Conservation (phyloP, 83 land plant species). For the Thuja plicata region DNA sequence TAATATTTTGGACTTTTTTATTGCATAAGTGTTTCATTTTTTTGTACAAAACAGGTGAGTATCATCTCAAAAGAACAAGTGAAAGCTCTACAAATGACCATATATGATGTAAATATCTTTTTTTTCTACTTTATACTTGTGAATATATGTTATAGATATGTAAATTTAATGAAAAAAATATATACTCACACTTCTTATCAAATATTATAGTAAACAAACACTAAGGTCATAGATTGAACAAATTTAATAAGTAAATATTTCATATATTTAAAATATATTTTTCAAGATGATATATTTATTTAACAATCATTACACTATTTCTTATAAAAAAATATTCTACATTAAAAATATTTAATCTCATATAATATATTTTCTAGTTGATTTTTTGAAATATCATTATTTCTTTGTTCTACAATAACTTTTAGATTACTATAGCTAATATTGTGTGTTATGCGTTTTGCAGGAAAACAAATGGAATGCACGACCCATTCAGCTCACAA, state of each 20-base stretch:
- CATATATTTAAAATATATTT: too few species aligned
- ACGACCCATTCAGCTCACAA: constrained; percentile 32
- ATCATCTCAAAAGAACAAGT: constrained; percentile 41
- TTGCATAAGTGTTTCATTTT: too few species aligned
- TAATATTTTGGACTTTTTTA: too few species aligned
- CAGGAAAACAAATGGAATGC: constrained; percentile 41
- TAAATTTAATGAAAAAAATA: neutral
- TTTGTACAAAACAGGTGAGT: constrained; percentile 24
- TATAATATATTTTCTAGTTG: too few species aligned
- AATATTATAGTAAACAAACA: too few species aligned
- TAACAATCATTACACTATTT: too few species aligned
- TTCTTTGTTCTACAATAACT: neutral
- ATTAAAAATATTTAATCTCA: too few species aligned
- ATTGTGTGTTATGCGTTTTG: neutral
- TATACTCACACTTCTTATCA: neutral
- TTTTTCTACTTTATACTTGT: too few species aligned
- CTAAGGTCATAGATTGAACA: too few species aligned
- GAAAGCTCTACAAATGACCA: constrained; percentile 21
- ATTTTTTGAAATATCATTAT: neutral
- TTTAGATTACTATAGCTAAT: neutral
- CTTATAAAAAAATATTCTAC: too few species aligned
- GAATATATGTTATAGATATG: neutral
- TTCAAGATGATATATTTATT: too few species aligned
- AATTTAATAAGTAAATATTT: too few species aligned
- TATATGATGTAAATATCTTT: constrained; percentile 39